phyloP scores from a whole-genome alignment of 192 early-diverging fungal species.

The Diversispora eburnea region DNA sequence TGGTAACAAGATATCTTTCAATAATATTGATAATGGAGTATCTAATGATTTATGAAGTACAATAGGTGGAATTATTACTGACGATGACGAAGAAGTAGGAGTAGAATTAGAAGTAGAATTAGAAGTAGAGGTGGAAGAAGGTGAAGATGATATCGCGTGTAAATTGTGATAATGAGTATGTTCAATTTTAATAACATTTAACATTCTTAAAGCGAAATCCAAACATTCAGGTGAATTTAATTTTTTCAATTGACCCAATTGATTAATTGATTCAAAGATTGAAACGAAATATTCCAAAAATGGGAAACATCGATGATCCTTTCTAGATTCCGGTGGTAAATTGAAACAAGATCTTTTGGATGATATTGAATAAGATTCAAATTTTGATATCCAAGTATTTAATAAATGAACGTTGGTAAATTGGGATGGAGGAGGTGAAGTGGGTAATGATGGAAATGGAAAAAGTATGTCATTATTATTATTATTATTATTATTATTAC shows the following conservation, averaged over 20 bases:
- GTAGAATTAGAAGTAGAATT: background rate
- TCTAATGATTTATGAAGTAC: slow-evolving; percentile 26
- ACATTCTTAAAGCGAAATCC: slow-evolving; percentile 18
- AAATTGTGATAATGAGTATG: slow-evolving; percentile 18
- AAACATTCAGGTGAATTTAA: background rate
- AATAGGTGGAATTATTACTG: background rate
- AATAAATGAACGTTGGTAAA: slow-evolving; percentile 12
- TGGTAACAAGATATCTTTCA: slow-evolving; percentile 2
- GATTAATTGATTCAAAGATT: slow-evolving; percentile 22
- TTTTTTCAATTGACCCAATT: background rate
- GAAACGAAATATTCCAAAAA: slow-evolving; percentile 21
- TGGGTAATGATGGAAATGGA: background rate
- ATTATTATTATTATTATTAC: background rate
- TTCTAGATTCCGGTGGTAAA: background rate
- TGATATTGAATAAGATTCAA: slow-evolving; percentile 8
- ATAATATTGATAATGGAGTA: background rate
- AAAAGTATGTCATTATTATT: background rate
- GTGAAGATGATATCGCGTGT: background rate
- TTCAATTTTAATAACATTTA: slow-evolving; percentile 22
- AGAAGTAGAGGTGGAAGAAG: background rate
- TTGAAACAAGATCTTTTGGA: slow-evolving; percentile 5
- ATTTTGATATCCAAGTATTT: slow-evolving; percentile 15
- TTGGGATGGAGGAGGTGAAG: background rate
- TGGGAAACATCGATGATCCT: slow-evolving; percentile 17
- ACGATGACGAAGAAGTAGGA: background rate